A percentile compares a stretch with the other conserved stretches of the same genome.
Conservation (phyloP, 208 protist species). For the Leishmania major region DNA sequence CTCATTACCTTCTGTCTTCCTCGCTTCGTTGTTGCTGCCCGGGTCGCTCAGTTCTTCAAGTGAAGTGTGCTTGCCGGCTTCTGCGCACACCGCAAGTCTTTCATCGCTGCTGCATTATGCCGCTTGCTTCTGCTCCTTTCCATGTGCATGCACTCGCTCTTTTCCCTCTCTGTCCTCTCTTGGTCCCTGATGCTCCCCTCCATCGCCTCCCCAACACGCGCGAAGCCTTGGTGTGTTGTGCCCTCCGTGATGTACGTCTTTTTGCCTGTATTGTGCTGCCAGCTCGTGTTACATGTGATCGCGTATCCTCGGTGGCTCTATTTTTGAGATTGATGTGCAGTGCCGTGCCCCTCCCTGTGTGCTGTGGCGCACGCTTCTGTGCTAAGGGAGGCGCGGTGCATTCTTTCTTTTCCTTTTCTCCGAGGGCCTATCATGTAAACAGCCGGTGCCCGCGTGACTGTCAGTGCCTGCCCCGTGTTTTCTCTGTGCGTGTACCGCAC, state of each 20-base stretch:
- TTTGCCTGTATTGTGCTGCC: background rate
- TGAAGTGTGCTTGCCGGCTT: background rate
- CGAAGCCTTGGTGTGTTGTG: background rate
- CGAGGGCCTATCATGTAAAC: background rate
- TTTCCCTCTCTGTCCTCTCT: background rate
- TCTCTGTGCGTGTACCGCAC: background rate
- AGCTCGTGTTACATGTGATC: background rate
- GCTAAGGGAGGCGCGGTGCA: background rate
- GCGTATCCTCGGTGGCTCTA: background rate
- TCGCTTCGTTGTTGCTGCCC: background rate
- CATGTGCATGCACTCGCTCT: background rate
- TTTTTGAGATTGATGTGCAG: background rate
- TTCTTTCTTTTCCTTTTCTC: background rate
- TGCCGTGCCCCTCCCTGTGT: background rate
- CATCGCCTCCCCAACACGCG: background rate
- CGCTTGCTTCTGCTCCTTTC: background rate
- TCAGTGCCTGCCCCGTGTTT: background rate
- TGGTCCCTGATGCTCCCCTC: background rate
- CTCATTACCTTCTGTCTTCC: conserved; percentile 7
- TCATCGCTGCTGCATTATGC: background rate
- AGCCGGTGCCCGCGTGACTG: background rate
- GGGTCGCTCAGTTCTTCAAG: background rate
- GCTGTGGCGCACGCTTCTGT: background rate
- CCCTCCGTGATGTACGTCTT: background rate
- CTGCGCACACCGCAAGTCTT: background rate